phyloP scores from a whole-genome alignment of 2,329 filamentous ascomycete genomes.

The Sporothrix inflata region DNA sequence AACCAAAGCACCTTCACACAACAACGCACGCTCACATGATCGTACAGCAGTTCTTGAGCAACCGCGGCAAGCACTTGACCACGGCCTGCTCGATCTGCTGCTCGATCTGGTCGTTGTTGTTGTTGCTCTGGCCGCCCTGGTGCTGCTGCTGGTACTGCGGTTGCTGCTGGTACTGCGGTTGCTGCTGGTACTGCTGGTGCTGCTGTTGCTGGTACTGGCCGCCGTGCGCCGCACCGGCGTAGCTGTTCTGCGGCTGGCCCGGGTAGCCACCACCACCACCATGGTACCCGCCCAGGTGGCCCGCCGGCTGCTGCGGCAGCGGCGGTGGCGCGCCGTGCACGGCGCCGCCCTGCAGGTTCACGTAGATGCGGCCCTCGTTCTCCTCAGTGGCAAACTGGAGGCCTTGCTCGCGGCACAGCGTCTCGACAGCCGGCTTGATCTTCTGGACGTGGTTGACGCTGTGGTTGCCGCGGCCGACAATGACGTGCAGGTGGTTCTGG shows the following conservation, averaged over 20 bases:
- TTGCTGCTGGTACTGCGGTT: constrained; percentile 45
- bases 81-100: constrained; percentile 55
- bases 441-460: constrained; percentile 81
- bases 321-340: constrained; percentile 50
- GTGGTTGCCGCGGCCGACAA: constrained; percentile 95
- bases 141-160: constrained; percentile 48
- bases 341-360: constrained; percentile 78
- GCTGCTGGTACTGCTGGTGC: constrained; percentile 45
- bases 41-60: constrained; percentile 68
- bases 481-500: constrained; percentile 85
- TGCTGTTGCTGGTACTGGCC: constrained; percentile 48
- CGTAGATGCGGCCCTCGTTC: constrained; percentile 86
- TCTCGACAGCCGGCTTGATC: constrained; percentile 92
- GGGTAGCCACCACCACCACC: constrained; percentile 47
- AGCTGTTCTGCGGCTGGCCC: constrained; percentile 37
- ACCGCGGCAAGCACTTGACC: constrained; percentile 58
- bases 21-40: constrained; percentile 63
- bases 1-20: not conserved
- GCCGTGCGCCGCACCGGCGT: constrained; percentile 40
- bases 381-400: constrained; percentile 83
- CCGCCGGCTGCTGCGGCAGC: constrained; percentile 52
- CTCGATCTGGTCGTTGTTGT: constrained; percentile 58
- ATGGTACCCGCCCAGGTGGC: constrained; percentile 43
- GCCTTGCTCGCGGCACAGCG: constrained; percentile 80
- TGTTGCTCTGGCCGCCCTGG: constrained; percentile 42